Conservation (phyloP, 257 asterid genomes). For the Mitragyna speciosa region DNA sequence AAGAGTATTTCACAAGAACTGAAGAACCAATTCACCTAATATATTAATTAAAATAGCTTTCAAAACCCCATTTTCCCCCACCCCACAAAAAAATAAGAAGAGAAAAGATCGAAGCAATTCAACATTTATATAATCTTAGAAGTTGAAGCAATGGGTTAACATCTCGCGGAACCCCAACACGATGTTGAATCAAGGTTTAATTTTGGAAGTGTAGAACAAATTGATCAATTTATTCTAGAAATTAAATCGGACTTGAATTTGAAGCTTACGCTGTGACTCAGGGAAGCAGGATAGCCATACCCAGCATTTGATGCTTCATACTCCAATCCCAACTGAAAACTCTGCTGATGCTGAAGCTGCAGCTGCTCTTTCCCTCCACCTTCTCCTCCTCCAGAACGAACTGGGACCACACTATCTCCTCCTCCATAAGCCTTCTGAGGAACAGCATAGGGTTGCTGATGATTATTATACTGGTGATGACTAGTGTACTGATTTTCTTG, state of each 20-base stretch:
- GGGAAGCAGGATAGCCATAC: conserved; percentile 41
- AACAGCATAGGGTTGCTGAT: conserved; percentile 36
- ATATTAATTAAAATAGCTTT: too few species aligned
- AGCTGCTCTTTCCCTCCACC: conserved; percentile 31
- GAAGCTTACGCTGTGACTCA: conserved; percentile 55
- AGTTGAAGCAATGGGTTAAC: neutral
- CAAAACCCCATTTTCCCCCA: too few species aligned
- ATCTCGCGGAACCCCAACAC: too few species aligned
- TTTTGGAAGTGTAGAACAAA: neutral
- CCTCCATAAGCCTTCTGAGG: conserved; percentile 44
- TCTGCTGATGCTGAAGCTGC: conserved; percentile 25
- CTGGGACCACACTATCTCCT: conserved; percentile 57
- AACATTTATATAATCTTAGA: neutral
- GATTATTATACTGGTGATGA: conserved; percentile 17
- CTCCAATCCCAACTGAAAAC: conserved; percentile 44
- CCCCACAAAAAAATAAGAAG: too few species aligned
- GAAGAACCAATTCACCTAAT: too few species aligned
- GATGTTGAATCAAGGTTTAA: neutral
- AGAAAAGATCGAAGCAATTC: too few species aligned
- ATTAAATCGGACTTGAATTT: neutral
- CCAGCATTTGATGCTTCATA: conserved; percentile 39
- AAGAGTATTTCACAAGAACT: too few species aligned
- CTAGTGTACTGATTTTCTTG: conserved; percentile 34
- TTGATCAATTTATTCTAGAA: neutral
- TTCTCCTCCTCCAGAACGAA: conserved; percentile 29